Evolutionary conservation across 2,329 filamentous ascomycete species (phyloP), one percentile per base, ranked within the genome.

Genomic region (Neopestalotiopsis rosae): DNA sequence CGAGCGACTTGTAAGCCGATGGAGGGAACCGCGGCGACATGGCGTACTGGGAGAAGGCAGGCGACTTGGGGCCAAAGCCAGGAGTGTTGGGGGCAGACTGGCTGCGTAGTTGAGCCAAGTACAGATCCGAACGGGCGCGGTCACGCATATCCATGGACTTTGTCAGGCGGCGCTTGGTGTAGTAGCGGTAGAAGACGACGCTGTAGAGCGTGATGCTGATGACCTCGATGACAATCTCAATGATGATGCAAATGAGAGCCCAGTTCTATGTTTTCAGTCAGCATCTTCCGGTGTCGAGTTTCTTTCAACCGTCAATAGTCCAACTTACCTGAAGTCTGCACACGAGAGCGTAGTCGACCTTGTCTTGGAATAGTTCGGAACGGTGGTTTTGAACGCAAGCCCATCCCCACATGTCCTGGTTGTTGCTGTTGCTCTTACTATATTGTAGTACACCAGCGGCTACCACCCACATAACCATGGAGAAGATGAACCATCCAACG

Each of bases 71-170:
- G 38, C 90, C 91, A 79, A 97, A 94, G 72, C 94, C 94, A 13
- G 95, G 95, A 0, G 95, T 98, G 86, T 98, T 98, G 74, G 95
- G 95, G 5, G 94, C 95, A 32, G 94, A 97, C 83, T 98, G 95
- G 24, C 90, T 85, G 74, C 91, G 91, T 57, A 94, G 89, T 80
- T 94, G 92, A 67, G 92, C 94, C 72, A 98, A 93, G 85, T 98
- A 98, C 72, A 99, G 89, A 80, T 98, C 95, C 71, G 93, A 95
- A 71, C 96, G 93, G 73, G 96, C 96, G 78, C 93, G 92, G 86
- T 99, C 96, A 76, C 96, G 94, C 79, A 93, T 86, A 79, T 97
- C 93, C 96, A 99, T 99, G 72, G 94, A 95, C 88, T 98, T 98
- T 82, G 92, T 91, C 71, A 99, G 93, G 79, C 93, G 92, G 80